phyloP scores from a whole-genome alignment of 2,329 filamentous ascomycete species.

The Dactylonectria estremocensis region DNA sequence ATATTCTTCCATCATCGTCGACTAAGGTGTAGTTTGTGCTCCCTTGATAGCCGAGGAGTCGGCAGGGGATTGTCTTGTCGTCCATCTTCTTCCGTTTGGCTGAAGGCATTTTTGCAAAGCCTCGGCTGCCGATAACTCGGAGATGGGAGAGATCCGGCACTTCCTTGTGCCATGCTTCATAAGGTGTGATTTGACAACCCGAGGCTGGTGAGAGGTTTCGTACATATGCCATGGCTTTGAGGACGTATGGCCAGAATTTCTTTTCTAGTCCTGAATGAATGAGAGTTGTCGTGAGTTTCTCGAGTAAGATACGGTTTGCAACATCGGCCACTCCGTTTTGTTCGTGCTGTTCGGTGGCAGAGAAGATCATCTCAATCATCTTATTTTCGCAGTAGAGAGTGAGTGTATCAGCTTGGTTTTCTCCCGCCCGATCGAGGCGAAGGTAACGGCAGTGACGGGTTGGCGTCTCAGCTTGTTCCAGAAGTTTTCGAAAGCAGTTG shows the following conservation, averaged over 20 bases:
- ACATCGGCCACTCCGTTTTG: background rate
- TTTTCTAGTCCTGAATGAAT: background rate
- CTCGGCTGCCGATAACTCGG: background rate
- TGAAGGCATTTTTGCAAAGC: background rate
- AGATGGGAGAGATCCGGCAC: background rate
- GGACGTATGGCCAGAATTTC: constrained; percentile 1
- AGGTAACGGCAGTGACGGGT: constrained; percentile 5
- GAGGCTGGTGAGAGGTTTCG: background rate
- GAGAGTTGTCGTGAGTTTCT: background rate
- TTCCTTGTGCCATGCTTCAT: background rate
- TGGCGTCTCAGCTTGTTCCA: constrained; percentile 7
- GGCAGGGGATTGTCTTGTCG: background rate
- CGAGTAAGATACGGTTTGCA: background rate
- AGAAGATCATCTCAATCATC: too few relatives aligned
- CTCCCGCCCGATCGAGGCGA: too few relatives aligned
- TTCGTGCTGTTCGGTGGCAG: constrained; percentile 1
- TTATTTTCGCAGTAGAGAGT: too few relatives aligned
- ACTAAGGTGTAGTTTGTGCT: background rate
- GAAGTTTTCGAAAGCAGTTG: constrained; percentile 3
- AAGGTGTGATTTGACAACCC: background rate
- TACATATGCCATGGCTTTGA: background rate
- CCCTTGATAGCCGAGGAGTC: constrained; percentile 1
- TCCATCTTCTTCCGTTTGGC: background rate
- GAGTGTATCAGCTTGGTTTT: too few relatives aligned
- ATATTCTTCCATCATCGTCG: background rate